Base-by-base conservation (phyloP, 345 rosid genomes). In the Anacardium occidentale region DNA sequence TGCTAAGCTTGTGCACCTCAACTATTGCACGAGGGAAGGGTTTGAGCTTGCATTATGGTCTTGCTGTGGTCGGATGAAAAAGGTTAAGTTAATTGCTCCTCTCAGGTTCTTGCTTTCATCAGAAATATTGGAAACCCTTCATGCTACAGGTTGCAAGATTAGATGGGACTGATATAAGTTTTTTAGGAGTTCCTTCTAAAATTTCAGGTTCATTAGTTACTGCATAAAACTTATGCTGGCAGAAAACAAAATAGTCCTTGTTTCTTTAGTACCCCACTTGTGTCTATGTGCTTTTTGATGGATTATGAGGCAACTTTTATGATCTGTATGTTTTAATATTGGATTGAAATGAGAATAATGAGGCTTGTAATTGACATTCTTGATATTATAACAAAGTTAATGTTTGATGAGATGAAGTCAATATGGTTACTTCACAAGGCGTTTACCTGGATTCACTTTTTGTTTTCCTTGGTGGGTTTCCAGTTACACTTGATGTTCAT, bases 41-140 rank as follows among this genome's bases (percentile, higher is more conserved):
- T 83, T 79, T 22, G 98, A 91, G 84, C 89, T 91, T 32, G 92
- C 94, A 2, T 82, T 91, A 15, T 75, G 89, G 81, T 85, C 87
- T 7, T 84, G 90, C 66, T 90, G 88, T 77, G 71, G 61, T 48
- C 80, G 92, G 81, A 83, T 94, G 45, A 90, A 92, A 81, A 94
- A 90, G 88, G 89, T 94, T 65, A 94, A 94, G 85, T 77, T 94
- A 77, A 86, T 76, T 6, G 88, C 87, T 69, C 70, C 87, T 62
- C 82, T 92, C 40, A 84, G 90, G 67, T 87, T 84, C 86, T 64
- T 78, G 68, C 93, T 94, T 62, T 92, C 98, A 40, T 81, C 86
- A 1, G 91, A 94, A 59, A 74, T 90, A 70, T 84, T 88, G 0
- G 91, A 87, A 83, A 79, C 73, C 50, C 80, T 94, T 71, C 88